Evolutionary conservation across 352 stramenopile species (phyloP).

Genomic region (Pythium plurisporium): DNA sequence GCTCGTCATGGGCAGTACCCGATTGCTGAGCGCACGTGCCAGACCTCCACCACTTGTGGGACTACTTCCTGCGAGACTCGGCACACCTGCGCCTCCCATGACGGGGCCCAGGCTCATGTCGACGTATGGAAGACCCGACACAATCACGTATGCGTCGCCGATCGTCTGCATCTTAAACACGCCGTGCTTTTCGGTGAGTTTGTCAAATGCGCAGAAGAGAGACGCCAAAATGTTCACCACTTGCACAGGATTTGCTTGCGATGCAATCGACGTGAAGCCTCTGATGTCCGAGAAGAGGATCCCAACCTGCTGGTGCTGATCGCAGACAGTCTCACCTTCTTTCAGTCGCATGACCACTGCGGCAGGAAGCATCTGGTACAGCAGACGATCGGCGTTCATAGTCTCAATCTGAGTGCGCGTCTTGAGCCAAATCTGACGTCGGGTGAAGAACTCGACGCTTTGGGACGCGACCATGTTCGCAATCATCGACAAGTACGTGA

Average conservation of each 20-base stretch:
- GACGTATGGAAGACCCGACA: constrained; percentile 80
- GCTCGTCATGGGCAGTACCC: constrained; percentile 40
- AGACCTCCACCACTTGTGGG: constrained; percentile 3
- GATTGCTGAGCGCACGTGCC: constrained; percentile 31
- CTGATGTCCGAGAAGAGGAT: constrained; percentile 92
- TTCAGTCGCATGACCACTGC: constrained; percentile 84
- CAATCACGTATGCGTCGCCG: constrained; percentile 91
- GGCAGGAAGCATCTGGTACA: constrained; percentile 86
- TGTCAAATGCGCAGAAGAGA: constrained; percentile 91
- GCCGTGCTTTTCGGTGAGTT: constrained; percentile 88
- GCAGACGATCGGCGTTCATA: constrained; percentile 73
- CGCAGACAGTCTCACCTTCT: constrained; percentile 76
- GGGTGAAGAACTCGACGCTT: constrained; percentile 77
- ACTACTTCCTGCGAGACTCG: constrained; percentile 2
- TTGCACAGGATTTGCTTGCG: constrained; percentile 73
- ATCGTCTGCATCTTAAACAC: constrained; percentile 95
- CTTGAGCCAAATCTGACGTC: constrained; percentile 83
- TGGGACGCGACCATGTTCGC: constrained; percentile 78
- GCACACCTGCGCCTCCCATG: constrained; percentile 15
- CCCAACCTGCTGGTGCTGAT: constrained; percentile 82
- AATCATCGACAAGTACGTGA: constrained; percentile 77
- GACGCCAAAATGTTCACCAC: constrained; percentile 89
- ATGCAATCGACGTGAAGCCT: constrained; percentile 89
- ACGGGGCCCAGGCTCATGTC: constrained; percentile 76
- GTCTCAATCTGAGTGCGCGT: constrained; percentile 78